These are phyloP conservation scores for Trichophyton benhamiae DNA, from an alignment of 2,329 filamentous ascomycete genomes.

Conservation along the genomic window DNA sequence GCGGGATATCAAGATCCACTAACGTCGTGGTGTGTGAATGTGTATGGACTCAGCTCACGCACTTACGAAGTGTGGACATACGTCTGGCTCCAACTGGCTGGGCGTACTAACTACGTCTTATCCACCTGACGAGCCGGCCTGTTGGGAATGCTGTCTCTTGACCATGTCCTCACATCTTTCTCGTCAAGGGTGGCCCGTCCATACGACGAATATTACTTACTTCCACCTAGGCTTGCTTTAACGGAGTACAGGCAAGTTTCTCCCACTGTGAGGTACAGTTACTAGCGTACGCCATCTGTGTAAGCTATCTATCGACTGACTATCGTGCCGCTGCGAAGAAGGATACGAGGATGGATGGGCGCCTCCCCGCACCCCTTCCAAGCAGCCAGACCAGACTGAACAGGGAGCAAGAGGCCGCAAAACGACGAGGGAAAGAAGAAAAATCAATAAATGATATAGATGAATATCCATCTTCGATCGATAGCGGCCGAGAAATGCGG, in stretches of 20 bases:
- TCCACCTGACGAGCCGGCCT: slow-evolving; percentile 4
- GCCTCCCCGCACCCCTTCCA: neutral
- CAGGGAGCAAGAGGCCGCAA: neutral
- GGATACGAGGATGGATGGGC: slow-evolving; percentile 3
- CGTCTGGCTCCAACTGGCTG: slow-evolving; percentile 1
- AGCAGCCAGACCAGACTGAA: neutral
- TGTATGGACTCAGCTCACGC: too few relatives aligned
- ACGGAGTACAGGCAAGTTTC: neutral
- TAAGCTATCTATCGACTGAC: neutral
- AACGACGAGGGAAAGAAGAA: neutral
- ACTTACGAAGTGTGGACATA: neutral
- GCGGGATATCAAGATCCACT: neutral
- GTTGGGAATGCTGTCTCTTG: neutral
- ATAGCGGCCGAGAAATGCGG: neutral
- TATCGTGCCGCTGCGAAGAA: neutral
- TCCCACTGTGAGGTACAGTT: neutral
- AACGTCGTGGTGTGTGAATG: neutral
- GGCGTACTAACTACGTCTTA: neutral
- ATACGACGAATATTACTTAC: neutral
- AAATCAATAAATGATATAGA: neutral
- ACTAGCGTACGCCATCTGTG: neutral
- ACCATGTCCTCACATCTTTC: neutral
- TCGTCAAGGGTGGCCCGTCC: neutral
- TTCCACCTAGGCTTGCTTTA: neutral
- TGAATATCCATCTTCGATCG: neutral